Base-by-base conservation (phyloP, 768 basidiomycete species). In the Calocera cornea region DNA sequence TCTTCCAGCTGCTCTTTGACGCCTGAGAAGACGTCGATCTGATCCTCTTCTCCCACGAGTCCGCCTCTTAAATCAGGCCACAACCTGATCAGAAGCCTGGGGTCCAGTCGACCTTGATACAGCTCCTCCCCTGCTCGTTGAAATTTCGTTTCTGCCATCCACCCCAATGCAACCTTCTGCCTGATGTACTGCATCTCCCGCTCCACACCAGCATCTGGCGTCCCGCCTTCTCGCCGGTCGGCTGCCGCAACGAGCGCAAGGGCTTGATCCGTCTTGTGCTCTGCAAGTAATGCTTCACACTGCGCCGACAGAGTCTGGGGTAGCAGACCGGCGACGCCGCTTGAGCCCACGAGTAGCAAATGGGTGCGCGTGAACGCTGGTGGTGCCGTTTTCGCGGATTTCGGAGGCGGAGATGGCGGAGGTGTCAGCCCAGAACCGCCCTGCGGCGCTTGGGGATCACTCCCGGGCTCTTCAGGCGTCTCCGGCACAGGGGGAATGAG, bases 61-160 rank as follows among this genome's bases (percentile, higher is more conserved):
- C 80, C 77, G 22, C 88, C 89, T 33, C 87, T 81, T n/a, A 94
- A 77, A 68, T 86, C 82, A 7, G 90, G 86, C 72, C 86, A 95
- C 75, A 91, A 87, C 69, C 89, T 86, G 69, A 95, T 79, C 41
- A 93, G 81, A 1, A 94, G 74, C 16, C 92, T 84, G 0, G 92
- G 90, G 76, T 97, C 92, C n/a, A 91, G 77, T 50, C 87, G 84
- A 38, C 91, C 92, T 66, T 85, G 82, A 72, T 88, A 86, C 67
- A 95, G 82, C 72, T 90, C 83, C 69, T 83, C 83, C 19, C 87
- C 88, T 0, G 93, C 92, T 68, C 91, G 88, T 69, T 89, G 86
- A 74, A 97, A 95, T 64, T 86, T 79, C 0, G 90, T 92, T 74
- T 91, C 89, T 34, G 80, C 75, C 73, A 95, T 82, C 71, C 87